These are phyloP conservation scores for Abrus pulchellus DNA, from an alignment of 306 rosid genomes.

Conservation along the genomic window DNA sequence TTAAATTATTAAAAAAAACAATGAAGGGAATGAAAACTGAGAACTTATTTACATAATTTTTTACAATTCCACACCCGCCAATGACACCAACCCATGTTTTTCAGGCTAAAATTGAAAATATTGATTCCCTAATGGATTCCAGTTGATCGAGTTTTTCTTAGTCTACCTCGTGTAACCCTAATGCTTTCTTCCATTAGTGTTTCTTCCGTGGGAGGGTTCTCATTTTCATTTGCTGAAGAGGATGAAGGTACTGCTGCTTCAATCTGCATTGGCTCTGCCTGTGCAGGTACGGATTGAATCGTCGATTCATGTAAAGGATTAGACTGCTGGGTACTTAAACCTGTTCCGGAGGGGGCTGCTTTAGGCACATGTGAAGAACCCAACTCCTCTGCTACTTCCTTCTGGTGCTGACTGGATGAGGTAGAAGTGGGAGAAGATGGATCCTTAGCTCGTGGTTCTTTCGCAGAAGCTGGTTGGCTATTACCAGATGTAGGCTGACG, in stretches of 20 bases:
- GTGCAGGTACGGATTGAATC: conserved; percentile 50
- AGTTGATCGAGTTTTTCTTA: conserved; percentile 56
- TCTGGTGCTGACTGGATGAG: conserved; percentile 58
- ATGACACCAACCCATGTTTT: conserved; percentile 47
- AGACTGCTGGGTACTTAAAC: conserved; percentile 47
- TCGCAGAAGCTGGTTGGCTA: conserved; percentile 48
- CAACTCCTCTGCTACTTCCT: conserved; percentile 65
- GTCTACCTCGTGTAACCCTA: conserved; percentile 47
- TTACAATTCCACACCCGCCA: conserved; percentile 53
- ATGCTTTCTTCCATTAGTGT: conserved; percentile 56
- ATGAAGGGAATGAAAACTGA: conserved; percentile 48
- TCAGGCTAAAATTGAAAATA: conserved; percentile 31
- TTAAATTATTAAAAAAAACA: conserved; percentile 40
- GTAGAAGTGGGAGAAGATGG: conserved; percentile 59
- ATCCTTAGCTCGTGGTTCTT: conserved; percentile 53
- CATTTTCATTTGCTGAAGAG: conserved; percentile 50
- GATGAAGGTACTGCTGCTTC: conserved; percentile 44
- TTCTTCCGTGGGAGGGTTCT: conserved; percentile 51
- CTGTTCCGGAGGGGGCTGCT: conserved; percentile 48
- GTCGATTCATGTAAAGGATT: conserved; percentile 49
- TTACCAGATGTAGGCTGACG: conserved; percentile 55
- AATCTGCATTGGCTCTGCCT: conserved; percentile 52
- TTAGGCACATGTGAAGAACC: conserved; percentile 56
- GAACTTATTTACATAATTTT: conserved; percentile 63
- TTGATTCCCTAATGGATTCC: conserved; percentile 39